Conservation (phyloP, 176 grass and related monocot species). For the Aegilops tauschii region DNA sequence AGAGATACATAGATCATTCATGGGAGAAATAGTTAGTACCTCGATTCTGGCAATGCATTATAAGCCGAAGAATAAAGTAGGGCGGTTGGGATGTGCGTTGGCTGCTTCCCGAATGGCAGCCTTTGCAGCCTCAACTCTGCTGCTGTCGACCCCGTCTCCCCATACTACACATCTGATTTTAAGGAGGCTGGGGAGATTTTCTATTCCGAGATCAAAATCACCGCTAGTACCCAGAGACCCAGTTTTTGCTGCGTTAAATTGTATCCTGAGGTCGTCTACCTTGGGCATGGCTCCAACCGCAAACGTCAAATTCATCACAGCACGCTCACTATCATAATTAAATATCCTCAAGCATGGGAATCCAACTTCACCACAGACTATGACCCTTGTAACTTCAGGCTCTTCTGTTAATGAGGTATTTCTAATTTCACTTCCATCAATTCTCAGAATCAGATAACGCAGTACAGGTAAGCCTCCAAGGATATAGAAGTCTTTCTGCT, state of each 20-base stretch:
- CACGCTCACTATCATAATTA: rapidly evolving
- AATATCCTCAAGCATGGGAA: neutral
- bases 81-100: neutral
- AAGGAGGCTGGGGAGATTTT: neutral
- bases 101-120: neutral
- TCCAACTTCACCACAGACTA: neutral
- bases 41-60: too few species aligned
- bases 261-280: neutral
- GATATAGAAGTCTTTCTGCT: neutral
- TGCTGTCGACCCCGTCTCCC: rapidly evolving
- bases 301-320: neutral
- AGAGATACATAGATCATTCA: too few species aligned
- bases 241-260: neutral
- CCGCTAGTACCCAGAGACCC: neutral
- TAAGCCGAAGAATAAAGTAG: neutral
- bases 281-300: neutral
- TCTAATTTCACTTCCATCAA: rapidly evolving
- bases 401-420: neutral
- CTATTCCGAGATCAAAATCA: neutral
- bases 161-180: neutral
- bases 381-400: neutral
- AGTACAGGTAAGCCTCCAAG: neutral
- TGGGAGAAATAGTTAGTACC: too few species aligned
- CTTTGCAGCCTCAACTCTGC: neutral
- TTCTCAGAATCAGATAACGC: rapidly evolving